Base-by-base conservation (phyloP, 306 rosid genomes). In the Arachis hypogaea region DNA sequence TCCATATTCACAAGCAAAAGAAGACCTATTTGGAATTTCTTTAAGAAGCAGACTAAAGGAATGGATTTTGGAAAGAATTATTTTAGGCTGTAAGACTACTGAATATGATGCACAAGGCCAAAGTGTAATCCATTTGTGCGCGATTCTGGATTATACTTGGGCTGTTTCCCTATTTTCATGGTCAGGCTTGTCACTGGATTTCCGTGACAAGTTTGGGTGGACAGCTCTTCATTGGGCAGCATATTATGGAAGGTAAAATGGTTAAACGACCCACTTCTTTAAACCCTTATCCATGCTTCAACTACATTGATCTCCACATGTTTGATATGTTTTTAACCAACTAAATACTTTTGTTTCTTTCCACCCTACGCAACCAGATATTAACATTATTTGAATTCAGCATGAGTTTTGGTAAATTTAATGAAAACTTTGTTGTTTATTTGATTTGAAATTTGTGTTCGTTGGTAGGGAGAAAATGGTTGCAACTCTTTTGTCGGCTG, bases 161-260 rank as follows among this genome's bases (percentile, higher is more conserved):
- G 93, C 97, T 43, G 74, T 92, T 78, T 68, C 78, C 72, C 79
- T 90, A 76, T 95, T 87, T 86, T 79, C 83, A 28, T 85, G 86
- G 87, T 87, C 99, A 56, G 97, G 98, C 75, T 83, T 95, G 77
- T 89, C 99, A 2, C 78, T 95, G 60, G 88, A 92, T 86, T 87
- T 90, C 75, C 98, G 98, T 72, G 99, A 95, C 80, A 95, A 87
- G 61, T 73, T 28, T 81, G 98, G 99, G 79, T 92, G 99, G 99
- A 90, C 99, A 18, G 98, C 99, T 79, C 93, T 95, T 78, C 99
- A 95, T 70, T 95, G 99, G 99, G 99, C 98, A 44, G 98, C 98
- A 47, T 88, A 73, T 83, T 76, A 38, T 66, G 99, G 99, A 87
- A 87, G 96, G 97, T 92, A 78, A 12, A 45, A 43, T 75, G n/a